Base-by-base conservation (phyloP, 2,329 filamentous ascomycete genomes). In the Monosporascus sp. region DNA sequence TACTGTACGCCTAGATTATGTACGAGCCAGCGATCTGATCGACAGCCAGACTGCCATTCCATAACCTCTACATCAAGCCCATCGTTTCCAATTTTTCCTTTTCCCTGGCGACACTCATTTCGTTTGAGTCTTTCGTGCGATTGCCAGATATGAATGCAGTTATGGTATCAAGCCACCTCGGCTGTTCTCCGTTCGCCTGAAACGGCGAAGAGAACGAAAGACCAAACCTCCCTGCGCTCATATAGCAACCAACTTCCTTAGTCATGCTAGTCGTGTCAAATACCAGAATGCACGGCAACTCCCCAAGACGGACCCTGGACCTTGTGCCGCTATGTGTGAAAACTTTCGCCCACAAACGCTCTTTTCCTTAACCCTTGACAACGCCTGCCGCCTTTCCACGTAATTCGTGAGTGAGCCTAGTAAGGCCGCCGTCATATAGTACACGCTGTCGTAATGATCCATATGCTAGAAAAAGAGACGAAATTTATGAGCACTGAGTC, bases 201-300 rank as follows among this genome's bases (percentile, higher is more conserved):
- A 31, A 45, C 31, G n/a, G 31, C 31, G 43, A 41, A 49, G 35
- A 26, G 35, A 44, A 38, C 40, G 44, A 37, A 43, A 24, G 18
- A 50, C 18, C 40, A 43, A 20, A 20, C 40, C 17, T 43, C 40
- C 9, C 9, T 43, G 40, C 22, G 24, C 24, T 46, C 43, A 28
- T 46, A 28, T 11, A 28, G 17, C 24, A 26, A 28, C 49, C 49
- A 37, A 24, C 22, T 38, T 37, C 37, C 28, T 17, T 26, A 17
- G 49, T 40, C 49, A 46, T 51, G 20, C 28, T 37, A 28, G 9
- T 50, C 48, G 38, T 35, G 41, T 45, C 31, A n/a, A 46, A 46
- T 37, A 46, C 49, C 43, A 24, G 11, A 46, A 46, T 9, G 37
- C 28, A 40, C 49, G 28, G 17, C 7, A 43, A 46, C 40, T 47